Evolutionary conservation across 164 flowering plant species (phyloP), one percentile per base, ranked within the genome.

Genomic region (Tinospora cordifolia): DNA sequence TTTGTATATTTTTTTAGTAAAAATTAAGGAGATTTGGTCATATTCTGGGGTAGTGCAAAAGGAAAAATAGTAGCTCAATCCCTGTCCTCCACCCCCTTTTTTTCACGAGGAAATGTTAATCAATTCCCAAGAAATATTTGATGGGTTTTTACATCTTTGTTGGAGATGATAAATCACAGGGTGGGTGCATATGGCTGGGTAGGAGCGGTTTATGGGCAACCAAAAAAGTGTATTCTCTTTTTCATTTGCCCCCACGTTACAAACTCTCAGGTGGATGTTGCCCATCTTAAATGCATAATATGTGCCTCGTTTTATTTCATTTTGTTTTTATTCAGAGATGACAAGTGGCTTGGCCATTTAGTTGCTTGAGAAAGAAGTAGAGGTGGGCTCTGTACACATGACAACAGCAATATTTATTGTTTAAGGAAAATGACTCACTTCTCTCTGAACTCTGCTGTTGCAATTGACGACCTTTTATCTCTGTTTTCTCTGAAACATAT

Each of bases 41-140:
- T 30, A 30, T 54, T 54, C 60, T 54, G 60, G 24, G 60, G 60
- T 21, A 54, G 7, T 54, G 60, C 21, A 15, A 21, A 10, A 21
- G 60, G 60, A 17, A 54, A 54, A 54, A 54, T 54, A 54, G 60
- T 22, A 54, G 58, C 58, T 51, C 58, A 51, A 51, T 51, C 58
- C 19, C 22, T 51, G 2, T 17, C 58, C 58, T 22, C 60, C 36
- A 30, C 3, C 60, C 60, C 24, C 6, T n/a, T 19, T n/a, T 19
- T 44, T 54, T 21, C 1, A 15, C 0, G 60, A n/a, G 8, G 60
- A n/a, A 54, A 54, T 54, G 60, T 8, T 54, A 19, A 54, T 24
- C 47, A 54, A 54, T 22, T 54, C 60, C 60, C 60, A 54, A 19
- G 24, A 44, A 54, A 54, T 17, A 54, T 30, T 54, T 54, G 21